These are phyloP conservation scores for Penicillium sp. DNA, from an alignment of 2,329 filamentous ascomycete species.

Conservation along the genomic window DNA sequence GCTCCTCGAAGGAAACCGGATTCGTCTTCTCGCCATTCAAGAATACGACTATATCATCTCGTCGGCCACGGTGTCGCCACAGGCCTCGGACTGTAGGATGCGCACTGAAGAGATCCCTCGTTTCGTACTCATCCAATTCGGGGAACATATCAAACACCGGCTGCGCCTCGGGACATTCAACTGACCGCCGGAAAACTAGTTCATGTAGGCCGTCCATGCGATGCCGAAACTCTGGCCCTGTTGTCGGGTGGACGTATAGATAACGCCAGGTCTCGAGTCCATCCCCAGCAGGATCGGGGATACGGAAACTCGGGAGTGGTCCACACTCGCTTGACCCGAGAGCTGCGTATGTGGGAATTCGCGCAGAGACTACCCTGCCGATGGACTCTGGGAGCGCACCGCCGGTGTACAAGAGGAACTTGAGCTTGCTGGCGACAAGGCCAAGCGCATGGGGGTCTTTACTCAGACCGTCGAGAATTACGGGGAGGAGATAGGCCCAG, in stretches of 20 bases:
- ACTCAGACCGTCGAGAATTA: background rate
- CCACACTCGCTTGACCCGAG: constrained; percentile 6
- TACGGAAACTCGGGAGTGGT: background rate
- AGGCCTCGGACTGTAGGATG: too few species aligned
- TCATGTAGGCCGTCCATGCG: constrained; percentile 2
- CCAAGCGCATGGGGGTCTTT: background rate
- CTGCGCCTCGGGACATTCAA: too few species aligned
- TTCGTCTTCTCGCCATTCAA: constrained; percentile 51
- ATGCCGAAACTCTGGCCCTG: background rate
- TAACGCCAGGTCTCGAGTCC: constrained; percentile 1
- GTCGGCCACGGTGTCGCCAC: background rate
- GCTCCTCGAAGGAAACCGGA: constrained; percentile 43
- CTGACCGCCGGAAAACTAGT: background rate
- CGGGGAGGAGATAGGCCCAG: background rate
- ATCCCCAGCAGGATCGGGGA: background rate
- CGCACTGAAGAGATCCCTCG: too few species aligned
- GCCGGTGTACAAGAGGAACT: constrained; percentile 7
- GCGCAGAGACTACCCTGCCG: background rate
- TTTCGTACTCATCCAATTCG: too few species aligned
- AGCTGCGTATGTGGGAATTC: background rate
- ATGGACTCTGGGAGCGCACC: background rate
- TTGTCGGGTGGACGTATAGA: background rate
- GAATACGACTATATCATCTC: constrained; percentile 49
- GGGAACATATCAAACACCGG: too few species aligned
- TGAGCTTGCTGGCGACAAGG: background rate